Evolutionary conservation across 129 eudicot species (phyloP).

Genomic region (Flaveria sonorensis): DNA sequence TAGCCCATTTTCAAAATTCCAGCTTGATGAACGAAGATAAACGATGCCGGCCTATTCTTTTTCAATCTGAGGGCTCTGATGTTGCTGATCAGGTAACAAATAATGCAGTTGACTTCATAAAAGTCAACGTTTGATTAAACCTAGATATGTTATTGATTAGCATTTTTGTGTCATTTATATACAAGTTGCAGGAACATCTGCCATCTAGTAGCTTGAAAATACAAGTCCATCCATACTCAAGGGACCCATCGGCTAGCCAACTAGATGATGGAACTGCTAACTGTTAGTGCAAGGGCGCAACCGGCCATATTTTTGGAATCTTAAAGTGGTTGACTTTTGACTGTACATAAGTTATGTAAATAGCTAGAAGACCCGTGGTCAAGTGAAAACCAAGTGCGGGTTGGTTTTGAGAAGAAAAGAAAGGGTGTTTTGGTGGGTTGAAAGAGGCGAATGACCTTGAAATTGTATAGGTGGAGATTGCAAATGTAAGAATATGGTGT

Average conservation of each 20-base stretch:
- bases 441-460: conserved; percentile 39
- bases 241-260: conserved; percentile 33
- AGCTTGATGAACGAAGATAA: conserved; percentile 95
- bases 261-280: conserved; percentile 30
- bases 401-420: conserved; percentile 30
- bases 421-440: conserved; percentile 21
- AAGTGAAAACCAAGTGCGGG: conserved; percentile 6
- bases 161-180: background rate
- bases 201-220: conserved; percentile 50
- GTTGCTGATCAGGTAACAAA: conserved; percentile 59
- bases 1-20: conserved; percentile 85
- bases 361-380: conserved; percentile 12
- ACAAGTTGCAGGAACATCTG: conserved; percentile 43
- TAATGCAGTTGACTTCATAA: conserved; percentile 10
- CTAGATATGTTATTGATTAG: no score
- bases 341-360: conserved; percentile 29
- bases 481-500: background rate
- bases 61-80: conserved; percentile 53
- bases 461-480: conserved; percentile 41
- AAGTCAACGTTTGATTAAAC: background rate
- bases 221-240: conserved; percentile 36
- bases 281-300: background rate
- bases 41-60: conserved; percentile 85
- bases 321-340: conserved; percentile 16
- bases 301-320: background rate